phyloP scores from a whole-genome alignment of 495 filamentous ascomycete genomes.

The Aspergillus heteromorphus region DNA sequence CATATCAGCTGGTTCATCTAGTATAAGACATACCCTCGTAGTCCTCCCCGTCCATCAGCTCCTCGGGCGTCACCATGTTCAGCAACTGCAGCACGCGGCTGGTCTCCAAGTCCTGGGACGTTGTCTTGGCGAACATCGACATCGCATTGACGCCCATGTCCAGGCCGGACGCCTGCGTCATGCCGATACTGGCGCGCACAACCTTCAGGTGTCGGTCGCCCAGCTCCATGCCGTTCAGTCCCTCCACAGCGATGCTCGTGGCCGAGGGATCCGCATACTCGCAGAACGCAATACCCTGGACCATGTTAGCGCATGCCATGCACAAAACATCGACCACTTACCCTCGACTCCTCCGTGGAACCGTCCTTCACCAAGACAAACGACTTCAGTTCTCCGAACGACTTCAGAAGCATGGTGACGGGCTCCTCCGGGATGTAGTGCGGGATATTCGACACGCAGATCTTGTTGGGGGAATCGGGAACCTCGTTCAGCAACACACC shows the following conservation, averaged over 20 bases:
- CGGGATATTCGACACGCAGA: slow-evolving; percentile 85
- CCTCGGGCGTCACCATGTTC: slow-evolving; percentile 97
- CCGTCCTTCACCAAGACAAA: slow-evolving; percentile 88
- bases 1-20: not conserved
- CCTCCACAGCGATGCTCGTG: slow-evolving; percentile 84
- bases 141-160: slow-evolving; percentile 98
- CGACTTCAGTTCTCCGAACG: slow-evolving; percentile 89
- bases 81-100: slow-evolving; percentile 82
- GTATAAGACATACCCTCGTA: slow-evolving; percentile 64
- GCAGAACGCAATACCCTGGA: slow-evolving; percentile 91
- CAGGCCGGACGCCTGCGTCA: slow-evolving; percentile 79
- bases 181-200: slow-evolving; percentile 81
- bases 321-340: slow-evolving; percentile 41
- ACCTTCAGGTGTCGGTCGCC: slow-evolving; percentile 83
- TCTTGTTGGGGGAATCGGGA: slow-evolving; percentile 89
- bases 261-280: slow-evolving; percentile 77
- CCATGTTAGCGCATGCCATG: slow-evolving; percentile 15
- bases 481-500: slow-evolving; percentile 76
- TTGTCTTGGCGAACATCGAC: slow-evolving; percentile 96
- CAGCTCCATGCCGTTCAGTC: slow-evolving; percentile 86
- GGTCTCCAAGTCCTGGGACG: slow-evolving; percentile 66
- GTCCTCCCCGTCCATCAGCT: slow-evolving; percentile 88
- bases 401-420: slow-evolving; percentile 78
- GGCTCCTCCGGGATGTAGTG: slow-evolving; percentile 83
- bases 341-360: slow-evolving; percentile 79